phyloP scores from a whole-genome alignment of 768 basidiomycete species.

The Mycena venus region DNA sequence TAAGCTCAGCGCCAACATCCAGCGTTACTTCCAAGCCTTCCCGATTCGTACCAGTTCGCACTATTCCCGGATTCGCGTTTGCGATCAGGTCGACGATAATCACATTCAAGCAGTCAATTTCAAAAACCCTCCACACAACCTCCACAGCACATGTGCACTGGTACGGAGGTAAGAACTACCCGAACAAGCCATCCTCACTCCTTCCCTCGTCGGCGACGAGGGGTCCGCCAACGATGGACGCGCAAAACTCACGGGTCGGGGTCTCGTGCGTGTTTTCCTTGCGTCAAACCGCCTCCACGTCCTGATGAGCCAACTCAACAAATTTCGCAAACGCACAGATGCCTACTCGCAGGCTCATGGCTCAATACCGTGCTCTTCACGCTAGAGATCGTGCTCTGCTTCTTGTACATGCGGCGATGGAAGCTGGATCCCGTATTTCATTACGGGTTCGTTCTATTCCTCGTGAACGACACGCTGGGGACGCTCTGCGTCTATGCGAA shows the following conservation, averaged over 20 bases:
- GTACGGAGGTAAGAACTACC: too few relatives aligned
- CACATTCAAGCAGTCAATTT: too few relatives aligned
- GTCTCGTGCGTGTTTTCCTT: background rate
- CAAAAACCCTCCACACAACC: background rate
- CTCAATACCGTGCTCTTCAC: conserved; percentile 17
- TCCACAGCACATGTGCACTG: background rate
- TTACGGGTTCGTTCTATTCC: background rate
- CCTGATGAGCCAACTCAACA: background rate
- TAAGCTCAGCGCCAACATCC: too few relatives aligned
- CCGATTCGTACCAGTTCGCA: too few relatives aligned
- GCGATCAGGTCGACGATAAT: too few relatives aligned
- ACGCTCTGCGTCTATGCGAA: conserved; percentile 7
- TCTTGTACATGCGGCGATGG: conserved; percentile 9
- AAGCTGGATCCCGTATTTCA: background rate
- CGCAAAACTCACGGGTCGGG: background rate
- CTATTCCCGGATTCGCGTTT: too few relatives aligned
- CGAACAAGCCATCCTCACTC: background rate
- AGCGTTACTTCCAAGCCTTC: too few relatives aligned
- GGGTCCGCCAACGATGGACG: background rate
- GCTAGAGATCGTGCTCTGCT: background rate
- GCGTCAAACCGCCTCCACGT: background rate
- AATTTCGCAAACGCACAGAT: background rate
- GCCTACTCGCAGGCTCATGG: conserved; percentile 17
- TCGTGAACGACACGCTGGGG: conserved; percentile 20
- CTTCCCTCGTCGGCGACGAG: background rate